Base-by-base conservation (phyloP, 768 basidiomycete species). In the Trametes cinnabarina region DNA sequence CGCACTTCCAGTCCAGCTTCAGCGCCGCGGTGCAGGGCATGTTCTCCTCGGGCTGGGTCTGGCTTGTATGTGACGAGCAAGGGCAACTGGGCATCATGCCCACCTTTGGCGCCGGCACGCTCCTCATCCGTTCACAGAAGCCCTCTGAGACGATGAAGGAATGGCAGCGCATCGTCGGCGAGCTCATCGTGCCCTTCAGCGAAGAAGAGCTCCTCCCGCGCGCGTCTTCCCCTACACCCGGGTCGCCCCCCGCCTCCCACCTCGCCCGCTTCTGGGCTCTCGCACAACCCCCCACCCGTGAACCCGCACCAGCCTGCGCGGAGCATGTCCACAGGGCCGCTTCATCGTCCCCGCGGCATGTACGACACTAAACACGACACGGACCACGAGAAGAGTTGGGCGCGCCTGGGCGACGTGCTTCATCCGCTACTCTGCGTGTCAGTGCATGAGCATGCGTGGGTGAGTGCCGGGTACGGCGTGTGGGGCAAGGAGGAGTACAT, bases 401-500 rank as follows among this genome's bases (percentile, higher is more conserved):
- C 57, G 20, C 57, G 55, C 4, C 62, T 77, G n/a, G 88, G 86
- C 30, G 78, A 81, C 30, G 73, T 75, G 14, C 71, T 95, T 39
- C 85, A 78, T 68, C 93, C 93, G 20, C 69, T 95, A 53, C 85
- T 92, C 70, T 90, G 88, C 61, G 68, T 94, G 49, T 85, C 86
- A 41, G 82, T 91, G 4, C 82, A 93, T 64, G 92, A 94, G 71
- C 93, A 92, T 63, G 87, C 88, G 25, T 96, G 92, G 91, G 77
- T 96, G 67, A 77, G 79, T 47, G 86, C 88, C 20, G 90, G 89
- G 37, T 93, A 88, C 63, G 93, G 93, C 4, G 82, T 96, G 4
- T 94, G 91, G 90, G 93, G 94, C 23, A 90, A 92, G 73, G 92
- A 95, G 69, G 81, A 81, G 64, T 96, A 92, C 80, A 68, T 95